Evolutionary conservation across 2,329 filamentous ascomycete genomes (phyloP).

Genomic region (Hortaea werneckii): DNA sequence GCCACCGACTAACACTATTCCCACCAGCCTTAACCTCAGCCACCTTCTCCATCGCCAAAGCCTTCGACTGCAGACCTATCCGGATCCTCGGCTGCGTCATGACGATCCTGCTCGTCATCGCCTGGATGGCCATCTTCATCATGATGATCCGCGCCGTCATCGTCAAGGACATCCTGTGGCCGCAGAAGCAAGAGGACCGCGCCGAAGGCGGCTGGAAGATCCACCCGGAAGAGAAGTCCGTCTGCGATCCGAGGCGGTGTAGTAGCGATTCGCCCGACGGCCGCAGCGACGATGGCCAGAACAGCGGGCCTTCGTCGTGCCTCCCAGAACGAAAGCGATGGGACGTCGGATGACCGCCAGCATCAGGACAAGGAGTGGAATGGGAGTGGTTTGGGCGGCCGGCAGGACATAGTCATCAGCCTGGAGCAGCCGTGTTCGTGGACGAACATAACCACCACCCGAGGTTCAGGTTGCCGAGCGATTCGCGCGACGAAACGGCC

Average conservation of each 20-base stretch:
- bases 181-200: constrained; percentile 57
- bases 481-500: background rate
- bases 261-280: background rate
- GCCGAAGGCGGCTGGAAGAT: constrained; percentile 48
- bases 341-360: background rate
- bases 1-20: background rate
- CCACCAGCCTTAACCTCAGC: constrained; percentile 40
- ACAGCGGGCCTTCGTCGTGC: background rate
- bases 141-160: constrained; percentile 63
- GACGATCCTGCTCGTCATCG: constrained; percentile 52
- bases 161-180: constrained; percentile 63
- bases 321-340: background rate
- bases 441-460: background rate
- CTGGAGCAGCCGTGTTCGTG: background rate
- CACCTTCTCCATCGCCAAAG: constrained; percentile 59
- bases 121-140: constrained; percentile 58
- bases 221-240: constrained; percentile 3
- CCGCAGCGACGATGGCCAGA: background rate
- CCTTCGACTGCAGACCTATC: constrained; percentile 40
- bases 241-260: constrained; percentile 1
- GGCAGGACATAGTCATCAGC: too few species aligned
- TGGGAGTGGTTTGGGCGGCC: too few species aligned
- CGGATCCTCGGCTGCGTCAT: constrained; percentile 59
- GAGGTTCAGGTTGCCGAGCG: background rate
- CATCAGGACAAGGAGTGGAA: background rate